phyloP scores from a whole-genome alignment of 2,329 filamentous ascomycete genomes.

The Amesomyces nigricolor region DNA sequence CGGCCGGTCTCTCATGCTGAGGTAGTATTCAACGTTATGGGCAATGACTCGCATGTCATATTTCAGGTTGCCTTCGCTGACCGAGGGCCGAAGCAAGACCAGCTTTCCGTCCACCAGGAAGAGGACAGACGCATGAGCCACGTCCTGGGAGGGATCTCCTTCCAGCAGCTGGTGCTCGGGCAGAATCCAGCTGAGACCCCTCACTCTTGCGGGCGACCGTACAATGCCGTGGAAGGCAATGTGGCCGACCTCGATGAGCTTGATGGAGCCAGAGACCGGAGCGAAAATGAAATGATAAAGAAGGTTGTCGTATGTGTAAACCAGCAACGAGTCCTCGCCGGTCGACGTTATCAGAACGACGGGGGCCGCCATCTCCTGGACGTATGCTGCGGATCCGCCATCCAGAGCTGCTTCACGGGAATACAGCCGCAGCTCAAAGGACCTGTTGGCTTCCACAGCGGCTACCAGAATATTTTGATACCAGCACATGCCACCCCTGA shows the following conservation, averaged over 20 bases:
- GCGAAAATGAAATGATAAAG: slow-evolving; percentile 93
- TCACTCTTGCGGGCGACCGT: slow-evolving; percentile 82
- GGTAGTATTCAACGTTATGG: slow-evolving; percentile 93
- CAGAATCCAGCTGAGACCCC: slow-evolving; percentile 91
- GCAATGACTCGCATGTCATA: slow-evolving; percentile 98
- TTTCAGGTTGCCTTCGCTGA: slow-evolving; percentile 80
- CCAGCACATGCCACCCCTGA: slow-evolving; percentile 97
- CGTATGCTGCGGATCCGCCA: slow-evolving; percentile 65
- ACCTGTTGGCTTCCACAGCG: slow-evolving; percentile 78
- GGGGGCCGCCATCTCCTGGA: slow-evolving; percentile 72
- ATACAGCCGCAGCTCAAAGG: slow-evolving; percentile 84
- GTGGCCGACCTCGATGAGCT: slow-evolving; percentile 88
- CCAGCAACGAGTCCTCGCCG: slow-evolving; percentile 87
- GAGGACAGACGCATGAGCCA: slow-evolving; percentile 84
- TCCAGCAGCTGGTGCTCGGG: slow-evolving; percentile 84
- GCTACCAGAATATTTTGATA: slow-evolving; percentile 92
- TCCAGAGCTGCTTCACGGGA: slow-evolving; percentile 80
- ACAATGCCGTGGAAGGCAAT: slow-evolving; percentile 98
- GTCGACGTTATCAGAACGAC: slow-evolving; percentile 87
- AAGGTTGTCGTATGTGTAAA: slow-evolving; percentile 95
- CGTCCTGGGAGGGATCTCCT: slow-evolving; percentile 92
- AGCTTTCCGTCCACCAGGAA: slow-evolving; percentile 98
- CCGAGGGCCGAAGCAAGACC: slow-evolving; percentile 80
- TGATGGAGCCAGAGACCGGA: slow-evolving; percentile 60
- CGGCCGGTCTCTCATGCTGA: slow-evolving; percentile 81